Conservation (phyloP, 2,329 filamentous ascomycete genomes). For the Aspergillus brunneoviolaceus region DNA sequence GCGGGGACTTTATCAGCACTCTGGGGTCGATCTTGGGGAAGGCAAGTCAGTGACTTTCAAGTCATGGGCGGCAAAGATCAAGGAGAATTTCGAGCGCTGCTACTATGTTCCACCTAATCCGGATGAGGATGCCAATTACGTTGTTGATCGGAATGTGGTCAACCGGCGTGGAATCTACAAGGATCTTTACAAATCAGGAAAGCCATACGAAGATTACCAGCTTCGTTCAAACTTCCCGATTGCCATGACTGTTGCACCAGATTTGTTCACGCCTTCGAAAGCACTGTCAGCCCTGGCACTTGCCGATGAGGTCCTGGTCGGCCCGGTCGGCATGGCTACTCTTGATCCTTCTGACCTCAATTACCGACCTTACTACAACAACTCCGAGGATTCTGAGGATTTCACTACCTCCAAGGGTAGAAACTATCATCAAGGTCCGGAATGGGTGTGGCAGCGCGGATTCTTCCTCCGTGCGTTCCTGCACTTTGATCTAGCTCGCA, state of each 20-base stretch:
- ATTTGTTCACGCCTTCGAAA: slow-evolving; percentile 76
- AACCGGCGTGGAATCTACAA: slow-evolving; percentile 98
- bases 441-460: slow-evolving; percentile 97
- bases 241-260: slow-evolving; percentile 89
- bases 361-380: slow-evolving; percentile 92
- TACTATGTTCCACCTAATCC: slow-evolving; percentile 78
- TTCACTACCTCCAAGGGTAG: slow-evolving; percentile 91
- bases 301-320: slow-evolving; percentile 75
- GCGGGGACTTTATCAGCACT: slow-evolving; percentile 69
- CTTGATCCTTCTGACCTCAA: slow-evolving; percentile 89
- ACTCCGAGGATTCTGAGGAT: slow-evolving; percentile 87
- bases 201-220: slow-evolving; percentile 97
- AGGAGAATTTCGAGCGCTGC: slow-evolving; percentile 83
- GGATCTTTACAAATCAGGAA: slow-evolving; percentile 88
- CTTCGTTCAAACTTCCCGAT: slow-evolving; percentile 92
- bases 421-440: slow-evolving; percentile 97
- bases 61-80: slow-evolving; percentile 78
- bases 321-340: slow-evolving; percentile 92
- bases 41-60: slow-evolving; percentile 66
- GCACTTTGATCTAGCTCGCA: slow-evolving; percentile 79
- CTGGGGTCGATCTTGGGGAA: slow-evolving; percentile 67
- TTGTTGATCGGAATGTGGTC: slow-evolving; percentile 74
- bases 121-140: slow-evolving; percentile 71
- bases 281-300: slow-evolving; percentile 77
- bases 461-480: slow-evolving; percentile 91